Evolutionary conservation across 441 rosid species (phyloP).

Genomic region (Eugenia klotzschiana): DNA sequence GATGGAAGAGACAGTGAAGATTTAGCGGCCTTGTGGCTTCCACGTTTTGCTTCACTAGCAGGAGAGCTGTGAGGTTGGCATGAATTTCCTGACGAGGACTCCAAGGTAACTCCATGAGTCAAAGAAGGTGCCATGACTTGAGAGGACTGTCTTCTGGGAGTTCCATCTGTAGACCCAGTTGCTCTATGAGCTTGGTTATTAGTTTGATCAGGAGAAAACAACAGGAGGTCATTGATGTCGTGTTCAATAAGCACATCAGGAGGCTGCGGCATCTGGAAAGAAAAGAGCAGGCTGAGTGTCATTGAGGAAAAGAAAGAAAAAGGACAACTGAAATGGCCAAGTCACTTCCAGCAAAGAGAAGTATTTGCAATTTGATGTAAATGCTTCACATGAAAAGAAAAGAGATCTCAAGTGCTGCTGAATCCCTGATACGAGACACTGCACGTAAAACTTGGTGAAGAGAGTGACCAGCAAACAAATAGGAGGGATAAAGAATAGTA

Average conservation of each 20-base stretch:
- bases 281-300: background rate
- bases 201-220: slow-evolving; percentile 59
- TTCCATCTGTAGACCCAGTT: slow-evolving; percentile 19
- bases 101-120: slow-evolving; percentile 28
- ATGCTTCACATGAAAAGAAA: background rate
- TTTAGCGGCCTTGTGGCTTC: slow-evolving; percentile 19
- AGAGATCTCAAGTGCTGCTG: background rate
- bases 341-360: background rate
- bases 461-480: background rate
- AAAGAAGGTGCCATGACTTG: slow-evolving; percentile 26
- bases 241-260: slow-evolving; percentile 40
- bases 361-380: background rate
- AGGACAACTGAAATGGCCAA: background rate
- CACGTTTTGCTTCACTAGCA: slow-evolving; percentile 28
- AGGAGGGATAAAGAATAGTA: background rate
- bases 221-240: slow-evolving; percentile 27
- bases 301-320: background rate
- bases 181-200: slow-evolving; percentile 23
- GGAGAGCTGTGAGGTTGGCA: slow-evolving; percentile 38
- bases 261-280: slow-evolving; percentile 34
- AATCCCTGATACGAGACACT: background rate
- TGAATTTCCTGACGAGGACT: slow-evolving; percentile 36
- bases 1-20: slow-evolving; percentile 24
- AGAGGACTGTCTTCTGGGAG: slow-evolving; percentile 36
- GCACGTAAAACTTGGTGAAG: background rate